Evolutionary conservation across 2,329 filamentous ascomycete species (phyloP).

Genomic region (Triangularia setosa): DNA sequence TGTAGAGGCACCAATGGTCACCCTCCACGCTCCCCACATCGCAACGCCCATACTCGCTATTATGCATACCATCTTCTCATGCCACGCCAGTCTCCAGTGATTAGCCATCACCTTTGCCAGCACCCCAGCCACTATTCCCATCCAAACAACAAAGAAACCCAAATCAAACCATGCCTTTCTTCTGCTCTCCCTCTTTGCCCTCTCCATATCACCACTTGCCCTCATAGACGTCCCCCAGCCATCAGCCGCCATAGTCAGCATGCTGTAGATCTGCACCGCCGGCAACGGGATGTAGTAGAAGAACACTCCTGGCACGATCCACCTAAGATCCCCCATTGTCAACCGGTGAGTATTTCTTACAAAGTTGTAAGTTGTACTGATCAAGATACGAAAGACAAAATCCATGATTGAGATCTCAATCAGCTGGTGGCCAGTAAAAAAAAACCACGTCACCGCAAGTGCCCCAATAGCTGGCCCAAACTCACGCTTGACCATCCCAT

Average conservation of each 20-base stretch:
- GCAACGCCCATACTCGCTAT: neutral
- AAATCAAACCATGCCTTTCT: conserved; percentile 17
- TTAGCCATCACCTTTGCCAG: conserved; percentile 4
- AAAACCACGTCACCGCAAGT: conserved; percentile 14
- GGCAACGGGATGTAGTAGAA: conserved; percentile 18
- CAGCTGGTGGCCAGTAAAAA: conserved; percentile 11
- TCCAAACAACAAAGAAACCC: conserved; percentile 18
- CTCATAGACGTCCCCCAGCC: conserved; percentile 18
- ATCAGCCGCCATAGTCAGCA: conserved; percentile 17
- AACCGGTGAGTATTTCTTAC: conserved; percentile 11
- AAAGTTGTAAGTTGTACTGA: conserved; percentile 13
- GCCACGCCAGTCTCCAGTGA: conserved; percentile 5
- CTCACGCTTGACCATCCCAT: conserved; percentile 17
- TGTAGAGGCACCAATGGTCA: conserved; percentile 3
- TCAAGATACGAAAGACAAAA: conserved; percentile 8
- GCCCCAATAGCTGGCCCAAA: conserved; percentile 17
- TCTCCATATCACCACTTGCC: conserved; percentile 13
- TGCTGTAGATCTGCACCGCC: conserved; percentile 17
- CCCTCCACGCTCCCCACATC: conserved; percentile 9
- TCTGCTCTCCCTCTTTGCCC: conserved; percentile 1
- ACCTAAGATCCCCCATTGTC: neutral
- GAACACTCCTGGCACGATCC: conserved; percentile 13
- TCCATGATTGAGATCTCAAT: conserved; percentile 9
- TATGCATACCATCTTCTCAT: conserved; percentile 9
- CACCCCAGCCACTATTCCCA: conserved; percentile 13